A percentile compares a stretch with the other conserved stretches of the same genome.
These are phyloP conservation scores for Panicum virgatum DNA, from an alignment of 202 grass and related monocot genomes.

Conservation along the genomic window DNA sequence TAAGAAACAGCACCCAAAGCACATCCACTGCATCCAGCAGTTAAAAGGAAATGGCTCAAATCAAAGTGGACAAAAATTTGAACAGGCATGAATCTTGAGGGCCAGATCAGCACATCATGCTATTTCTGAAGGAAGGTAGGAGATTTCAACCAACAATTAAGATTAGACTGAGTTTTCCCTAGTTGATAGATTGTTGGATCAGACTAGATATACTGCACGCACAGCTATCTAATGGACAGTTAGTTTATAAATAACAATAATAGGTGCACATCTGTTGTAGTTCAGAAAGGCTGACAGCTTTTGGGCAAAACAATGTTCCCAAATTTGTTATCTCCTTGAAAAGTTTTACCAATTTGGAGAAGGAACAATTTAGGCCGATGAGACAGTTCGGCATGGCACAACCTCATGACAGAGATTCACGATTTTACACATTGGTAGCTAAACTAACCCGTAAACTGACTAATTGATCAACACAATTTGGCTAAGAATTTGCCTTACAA, in stretches of 20 bases:
- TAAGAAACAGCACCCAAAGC: neutral
- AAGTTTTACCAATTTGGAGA: neutral
- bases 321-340: neutral
- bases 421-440: neutral
- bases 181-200: neutral
- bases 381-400: neutral
- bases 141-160: neutral
- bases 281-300: constrained; percentile 15
- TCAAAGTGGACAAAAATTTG: neutral
- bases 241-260: neutral
- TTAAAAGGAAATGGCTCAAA: neutral
- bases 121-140: neutral
- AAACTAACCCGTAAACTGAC: neutral
- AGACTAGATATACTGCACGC: neutral
- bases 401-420: neutral
- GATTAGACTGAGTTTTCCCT: neutral
- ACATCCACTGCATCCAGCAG: neutral
- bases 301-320: neutral
- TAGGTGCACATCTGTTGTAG: neutral
- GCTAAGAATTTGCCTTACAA: neutral
- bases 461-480: neutral
- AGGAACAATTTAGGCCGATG: neutral
- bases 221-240: neutral
- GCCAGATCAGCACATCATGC: neutral
- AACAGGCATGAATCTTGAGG: neutral